A percentile compares a stretch with the other conserved stretches of the same genome.
phyloP scores from a whole-genome alignment of 2,329 filamentous ascomycete species.

The Hymenoscyphus albidus region DNA sequence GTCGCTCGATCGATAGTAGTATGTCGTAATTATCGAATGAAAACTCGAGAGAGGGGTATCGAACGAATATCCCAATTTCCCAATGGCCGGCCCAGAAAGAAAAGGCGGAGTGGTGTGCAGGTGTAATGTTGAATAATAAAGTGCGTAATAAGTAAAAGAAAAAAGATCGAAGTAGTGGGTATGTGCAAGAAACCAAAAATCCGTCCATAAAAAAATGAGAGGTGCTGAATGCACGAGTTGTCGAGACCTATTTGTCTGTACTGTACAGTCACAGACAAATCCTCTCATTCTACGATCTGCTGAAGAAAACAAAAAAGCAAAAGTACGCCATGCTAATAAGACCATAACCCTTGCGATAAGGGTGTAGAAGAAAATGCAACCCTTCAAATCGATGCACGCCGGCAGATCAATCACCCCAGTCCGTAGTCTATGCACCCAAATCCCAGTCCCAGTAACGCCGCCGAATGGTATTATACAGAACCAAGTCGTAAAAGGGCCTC shows the following conservation, averaged over 20 bases:
- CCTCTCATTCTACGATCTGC: conserved; percentile 12
- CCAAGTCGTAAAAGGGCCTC: conserved; percentile 78
- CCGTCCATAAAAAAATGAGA: conserved; percentile 16
- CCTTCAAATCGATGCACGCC: conserved; percentile 34
- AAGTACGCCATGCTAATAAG: conserved; percentile 25
- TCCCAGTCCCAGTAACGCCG: conserved; percentile 28
- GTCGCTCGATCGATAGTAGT: conserved; percentile 3
- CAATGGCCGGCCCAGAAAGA: background rate
- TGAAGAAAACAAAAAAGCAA: conserved; percentile 14
- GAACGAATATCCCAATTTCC: background rate
- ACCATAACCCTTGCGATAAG: conserved; percentile 24
- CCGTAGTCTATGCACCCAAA: conserved; percentile 26
- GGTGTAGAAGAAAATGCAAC: conserved; percentile 15
- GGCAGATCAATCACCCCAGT: conserved; percentile 29
- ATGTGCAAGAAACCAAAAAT: conserved; percentile 21
- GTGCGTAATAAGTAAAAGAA: conserved; percentile 11
- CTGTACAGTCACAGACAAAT: conserved; percentile 18
- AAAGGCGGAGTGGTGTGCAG: conserved; percentile 9
- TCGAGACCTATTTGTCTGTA: too few species aligned
- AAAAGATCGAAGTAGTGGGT: background rate
- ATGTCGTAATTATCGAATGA: conserved; percentile 3
- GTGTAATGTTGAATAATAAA: conserved; percentile 18
- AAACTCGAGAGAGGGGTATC: background rate
- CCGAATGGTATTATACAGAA: conserved; percentile 56
- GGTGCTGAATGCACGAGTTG: conserved; percentile 32